These are phyloP conservation scores for Triticum dicoccoides DNA, from an alignment of 176 grass and related monocot genomes.

Conservation along the genomic window DNA sequence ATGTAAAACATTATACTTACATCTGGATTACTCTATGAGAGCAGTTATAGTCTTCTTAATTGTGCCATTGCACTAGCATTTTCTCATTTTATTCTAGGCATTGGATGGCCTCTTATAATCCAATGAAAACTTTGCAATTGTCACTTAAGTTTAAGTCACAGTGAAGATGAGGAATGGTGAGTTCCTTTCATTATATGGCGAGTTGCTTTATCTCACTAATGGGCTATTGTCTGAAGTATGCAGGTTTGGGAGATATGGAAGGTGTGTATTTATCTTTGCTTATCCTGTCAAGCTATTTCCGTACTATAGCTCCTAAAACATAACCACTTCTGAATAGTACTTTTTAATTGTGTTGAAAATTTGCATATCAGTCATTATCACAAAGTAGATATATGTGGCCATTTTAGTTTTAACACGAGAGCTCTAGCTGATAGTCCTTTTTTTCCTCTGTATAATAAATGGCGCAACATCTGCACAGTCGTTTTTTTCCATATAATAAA, in stretches of 20 bases:
- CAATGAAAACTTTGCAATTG: conserved; percentile 43
- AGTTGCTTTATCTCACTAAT: conserved; percentile 31
- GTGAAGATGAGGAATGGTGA: conserved; percentile 67
- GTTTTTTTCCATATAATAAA: too few species aligned
- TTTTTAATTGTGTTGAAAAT: too few species aligned
- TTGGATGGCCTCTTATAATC: conserved; percentile 19
- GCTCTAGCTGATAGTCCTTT: too few species aligned
- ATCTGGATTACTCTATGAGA: background rate
- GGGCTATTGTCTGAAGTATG: conserved; percentile 71
- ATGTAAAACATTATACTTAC: background rate
- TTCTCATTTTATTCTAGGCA: conserved; percentile 25
- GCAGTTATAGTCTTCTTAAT: too few species aligned
- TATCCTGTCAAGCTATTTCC: background rate
- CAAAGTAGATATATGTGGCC: too few species aligned
- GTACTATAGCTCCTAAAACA: too few species aligned
- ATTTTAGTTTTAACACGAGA: too few species aligned
- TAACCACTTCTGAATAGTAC: too few species aligned
- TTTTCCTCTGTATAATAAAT: too few species aligned
- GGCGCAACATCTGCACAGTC: too few species aligned
- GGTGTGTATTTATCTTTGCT: conserved; percentile 39
- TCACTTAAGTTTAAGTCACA: conserved; percentile 67
- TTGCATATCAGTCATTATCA: too few species aligned
- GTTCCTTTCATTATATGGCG: background rate
- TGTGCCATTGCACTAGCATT: background rate
- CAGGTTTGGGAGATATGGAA: conserved; percentile 81